Evolutionary conservation across 2,329 filamentous ascomycete species (phyloP).

Genomic region (Trichophyton benhamiae): DNA sequence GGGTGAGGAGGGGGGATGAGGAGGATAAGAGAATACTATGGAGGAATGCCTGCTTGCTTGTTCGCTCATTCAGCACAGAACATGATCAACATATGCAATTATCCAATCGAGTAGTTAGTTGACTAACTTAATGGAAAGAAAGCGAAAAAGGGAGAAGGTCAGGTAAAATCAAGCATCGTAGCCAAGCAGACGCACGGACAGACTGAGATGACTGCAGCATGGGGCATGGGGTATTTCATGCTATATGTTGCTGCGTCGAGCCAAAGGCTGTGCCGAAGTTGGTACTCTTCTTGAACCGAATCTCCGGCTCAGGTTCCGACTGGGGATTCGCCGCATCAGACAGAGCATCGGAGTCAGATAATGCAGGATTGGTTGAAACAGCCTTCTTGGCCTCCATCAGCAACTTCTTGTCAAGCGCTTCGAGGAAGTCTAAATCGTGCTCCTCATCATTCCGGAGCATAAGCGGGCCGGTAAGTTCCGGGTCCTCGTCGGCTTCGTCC

Average conservation of each 20-base stretch:
- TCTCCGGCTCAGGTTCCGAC: slow-evolving; percentile 28
- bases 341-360: slow-evolving; percentile 13
- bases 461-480: slow-evolving; percentile 32
- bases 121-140: not conserved
- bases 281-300: slow-evolving; percentile 34
- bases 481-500: slow-evolving; percentile 30
- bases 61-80: not conserved
- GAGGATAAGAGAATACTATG: not conserved
- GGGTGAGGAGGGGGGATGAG: not conserved
- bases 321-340: slow-evolving; percentile 10
- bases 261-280: slow-evolving; percentile 40
- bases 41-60: not conserved
- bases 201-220: not conserved
- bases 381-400: slow-evolving; percentile 28
- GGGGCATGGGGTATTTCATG: not conserved
- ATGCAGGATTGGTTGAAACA: slow-evolving; percentile 15
- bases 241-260: slow-evolving; percentile 4
- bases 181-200: not conserved
- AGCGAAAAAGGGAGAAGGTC: not conserved
- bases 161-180: not conserved
- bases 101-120: no score
- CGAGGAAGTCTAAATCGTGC: slow-evolving; percentile 30
- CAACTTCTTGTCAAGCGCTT: slow-evolving; percentile 33
- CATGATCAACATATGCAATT: not conserved
- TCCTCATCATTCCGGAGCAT: slow-evolving; percentile 32